Percentiles rank a stretch among this genome's conserved stretches.
Conservation (phyloP, 2,329 filamentous ascomycete species). For the Dryadomyces quercivorus region DNA sequence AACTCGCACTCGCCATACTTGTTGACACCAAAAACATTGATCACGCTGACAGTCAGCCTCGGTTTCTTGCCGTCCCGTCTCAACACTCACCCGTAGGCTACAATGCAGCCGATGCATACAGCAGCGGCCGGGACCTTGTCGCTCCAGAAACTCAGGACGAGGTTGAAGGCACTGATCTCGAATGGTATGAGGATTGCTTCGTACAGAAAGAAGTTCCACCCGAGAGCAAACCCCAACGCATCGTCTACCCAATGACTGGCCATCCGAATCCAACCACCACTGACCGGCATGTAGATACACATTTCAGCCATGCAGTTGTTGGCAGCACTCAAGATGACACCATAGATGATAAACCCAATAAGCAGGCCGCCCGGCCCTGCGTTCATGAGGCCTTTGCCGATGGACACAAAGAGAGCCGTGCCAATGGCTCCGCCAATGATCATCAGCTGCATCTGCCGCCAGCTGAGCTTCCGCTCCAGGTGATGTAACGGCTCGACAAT, state of each 20-base stretch:
- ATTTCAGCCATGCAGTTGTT: slow-evolving; percentile 57
- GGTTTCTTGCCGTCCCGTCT: no score
- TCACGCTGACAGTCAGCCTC: no score
- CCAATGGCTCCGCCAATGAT: slow-evolving; percentile 46
- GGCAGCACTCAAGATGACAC: slow-evolving; percentile 41
- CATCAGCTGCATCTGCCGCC: slow-evolving; percentile 45
- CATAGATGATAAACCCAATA: slow-evolving; percentile 45
- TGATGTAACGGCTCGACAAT: slow-evolving; percentile 5
- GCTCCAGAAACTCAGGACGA: slow-evolving; percentile 33
- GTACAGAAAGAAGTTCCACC: slow-evolving; percentile 31
- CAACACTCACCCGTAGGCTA: no score
- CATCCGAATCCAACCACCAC: slow-evolving; percentile 51
- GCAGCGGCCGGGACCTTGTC: slow-evolving; percentile 24
- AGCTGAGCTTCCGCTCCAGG: slow-evolving; percentile 35
- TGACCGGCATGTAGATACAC: slow-evolving; percentile 49
- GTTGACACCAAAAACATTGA: no score
- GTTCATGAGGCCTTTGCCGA: slow-evolving; percentile 39
- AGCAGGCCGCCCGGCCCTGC: slow-evolving; percentile 38
- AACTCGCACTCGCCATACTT: no score
- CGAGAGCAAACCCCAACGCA: slow-evolving; percentile 45
- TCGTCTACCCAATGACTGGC: slow-evolving; percentile 55
- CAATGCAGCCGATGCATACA: no score
- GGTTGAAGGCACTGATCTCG: slow-evolving; percentile 27
- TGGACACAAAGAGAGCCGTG: slow-evolving; percentile 48
- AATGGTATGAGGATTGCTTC: slow-evolving; percentile 28